These are phyloP conservation scores for Knoxdaviesia capensis DNA, from an alignment of 2,329 filamentous ascomycete species.

Conservation along the genomic window DNA sequence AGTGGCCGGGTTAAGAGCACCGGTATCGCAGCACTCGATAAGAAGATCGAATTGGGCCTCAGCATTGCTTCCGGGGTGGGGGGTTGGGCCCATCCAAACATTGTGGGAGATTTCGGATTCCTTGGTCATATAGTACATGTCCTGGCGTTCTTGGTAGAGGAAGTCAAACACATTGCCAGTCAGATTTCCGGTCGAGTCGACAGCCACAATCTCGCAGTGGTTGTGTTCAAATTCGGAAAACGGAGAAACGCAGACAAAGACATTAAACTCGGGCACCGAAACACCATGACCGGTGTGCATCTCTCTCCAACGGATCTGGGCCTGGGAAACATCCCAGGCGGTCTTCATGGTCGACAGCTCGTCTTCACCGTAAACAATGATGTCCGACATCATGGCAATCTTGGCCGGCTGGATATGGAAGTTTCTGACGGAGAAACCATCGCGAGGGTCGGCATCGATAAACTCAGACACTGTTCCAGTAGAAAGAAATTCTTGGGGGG, in stretches of 20 bases:
- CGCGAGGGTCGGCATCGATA: constrained; percentile 62
- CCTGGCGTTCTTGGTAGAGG: constrained; percentile 66
- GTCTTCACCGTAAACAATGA: constrained; percentile 76
- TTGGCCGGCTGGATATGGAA: constrained; percentile 94
- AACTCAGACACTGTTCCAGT: constrained; percentile 36
- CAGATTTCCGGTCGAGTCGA: constrained; percentile 49
- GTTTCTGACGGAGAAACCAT: constrained; percentile 89
- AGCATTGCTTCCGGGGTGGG: constrained; percentile 41
- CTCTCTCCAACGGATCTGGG: constrained; percentile 57
- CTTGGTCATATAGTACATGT: constrained; percentile 88
- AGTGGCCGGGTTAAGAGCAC: constrained; percentile 49
- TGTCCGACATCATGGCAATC: constrained; percentile 69
- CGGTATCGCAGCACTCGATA: constrained; percentile 76
- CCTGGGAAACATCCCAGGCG: constrained; percentile 47
- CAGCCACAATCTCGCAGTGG: constrained; percentile 50
- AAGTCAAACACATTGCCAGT: constrained; percentile 76
- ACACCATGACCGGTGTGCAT: constrained; percentile 20
- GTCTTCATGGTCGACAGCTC: constrained; percentile 39
- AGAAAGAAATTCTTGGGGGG: constrained; percentile 60
- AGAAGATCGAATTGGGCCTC: constrained; percentile 58
- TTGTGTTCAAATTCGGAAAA: constrained; percentile 54
- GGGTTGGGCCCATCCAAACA: constrained; percentile 77
- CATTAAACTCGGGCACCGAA: constrained; percentile 54
- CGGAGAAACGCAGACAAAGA: constrained; percentile 49
- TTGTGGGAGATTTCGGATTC: constrained; percentile 78